Conservation (phyloP, 768 basidiomycete species). For the Lactifluus piperatus region DNA sequence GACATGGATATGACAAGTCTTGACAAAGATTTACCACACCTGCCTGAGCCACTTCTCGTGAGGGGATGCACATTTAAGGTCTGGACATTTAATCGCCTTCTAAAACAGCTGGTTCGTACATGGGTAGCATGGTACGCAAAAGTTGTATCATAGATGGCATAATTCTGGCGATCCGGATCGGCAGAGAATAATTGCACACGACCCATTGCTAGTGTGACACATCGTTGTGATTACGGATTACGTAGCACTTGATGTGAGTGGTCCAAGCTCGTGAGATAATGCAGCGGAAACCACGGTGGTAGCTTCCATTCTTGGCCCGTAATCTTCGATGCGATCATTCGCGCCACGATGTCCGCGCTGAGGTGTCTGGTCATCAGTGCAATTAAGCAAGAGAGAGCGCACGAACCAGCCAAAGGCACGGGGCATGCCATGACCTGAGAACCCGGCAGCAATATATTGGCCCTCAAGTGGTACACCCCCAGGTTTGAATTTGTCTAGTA, state of each 20-base stretch:
- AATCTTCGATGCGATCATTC: conserved; percentile 49
- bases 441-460: conserved; percentile 68
- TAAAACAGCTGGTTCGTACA: background rate
- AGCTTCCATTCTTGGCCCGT: conserved; percentile 35
- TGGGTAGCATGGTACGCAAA: background rate
- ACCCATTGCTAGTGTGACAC: background rate
- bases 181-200: background rate
- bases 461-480: conserved; percentile 33
- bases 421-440: conserved; percentile 75
- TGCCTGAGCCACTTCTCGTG: background rate
- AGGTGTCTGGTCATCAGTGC: background rate
- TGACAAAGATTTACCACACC: background rate
- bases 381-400: background rate
- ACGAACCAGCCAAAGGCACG: conserved; percentile 61
- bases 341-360: conserved; percentile 54
- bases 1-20: background rate
- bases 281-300: conserved; percentile 55
- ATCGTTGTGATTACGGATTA: background rate
- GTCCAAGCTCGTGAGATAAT: conserved; percentile 26
- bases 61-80: background rate
- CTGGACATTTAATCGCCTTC: background rate
- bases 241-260: background rate
- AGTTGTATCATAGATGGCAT: background rate
- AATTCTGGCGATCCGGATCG: background rate
- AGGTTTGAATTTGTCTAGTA: conserved; percentile 28